Percentiles rank a stretch among this genome's conserved stretches.
phyloP scores from a whole-genome alignment of 2,329 filamentous ascomycete genomes.

The Raffaelea deltoideospora region DNA sequence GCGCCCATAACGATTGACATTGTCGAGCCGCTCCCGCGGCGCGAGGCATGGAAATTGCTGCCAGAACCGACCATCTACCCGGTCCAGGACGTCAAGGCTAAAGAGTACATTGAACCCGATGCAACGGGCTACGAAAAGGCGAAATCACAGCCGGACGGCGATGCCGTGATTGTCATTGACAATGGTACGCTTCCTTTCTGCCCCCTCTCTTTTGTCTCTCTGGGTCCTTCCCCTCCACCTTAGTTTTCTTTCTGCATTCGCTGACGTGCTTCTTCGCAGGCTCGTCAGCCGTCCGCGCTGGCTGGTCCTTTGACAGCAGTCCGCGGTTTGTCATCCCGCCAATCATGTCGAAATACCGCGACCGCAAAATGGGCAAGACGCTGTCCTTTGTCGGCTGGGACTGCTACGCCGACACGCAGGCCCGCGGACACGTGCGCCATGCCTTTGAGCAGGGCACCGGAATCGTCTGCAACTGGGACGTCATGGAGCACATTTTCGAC shows the following conservation, averaged over 20 bases:
- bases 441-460: slow-evolving; percentile 84
- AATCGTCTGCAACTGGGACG: slow-evolving; percentile 94
- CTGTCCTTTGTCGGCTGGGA: slow-evolving; percentile 87
- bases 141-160: slow-evolving; percentile 33
- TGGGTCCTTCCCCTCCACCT: no score
- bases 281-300: slow-evolving; percentile 75
- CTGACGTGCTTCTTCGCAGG: slow-evolving; percentile 34
- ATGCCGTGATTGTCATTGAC: slow-evolving; percentile 85
- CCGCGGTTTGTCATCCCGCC: slow-evolving; percentile 72
- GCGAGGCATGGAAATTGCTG: slow-evolving; percentile 27
- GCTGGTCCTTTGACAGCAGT: slow-evolving; percentile 84
- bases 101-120: slow-evolving; percentile 35
- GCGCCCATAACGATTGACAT: slow-evolving; percentile 37
- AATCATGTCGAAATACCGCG: slow-evolving; percentile 87
- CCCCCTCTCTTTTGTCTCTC: background rate
- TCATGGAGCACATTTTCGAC: slow-evolving; percentile 86
- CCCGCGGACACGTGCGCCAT: slow-evolving; percentile 76
- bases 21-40: slow-evolving; percentile 24
- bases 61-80: slow-evolving; percentile 41
- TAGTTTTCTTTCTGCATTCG: background rate
- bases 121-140: slow-evolving; percentile 59
- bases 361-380: slow-evolving; percentile 82
- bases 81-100: slow-evolving; percentile 48
- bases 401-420: slow-evolving; percentile 87
- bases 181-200: slow-evolving; percentile 50